Conservation (phyloP, 2,329 filamentous ascomycete species). For the Aspergillus sp. region DNA sequence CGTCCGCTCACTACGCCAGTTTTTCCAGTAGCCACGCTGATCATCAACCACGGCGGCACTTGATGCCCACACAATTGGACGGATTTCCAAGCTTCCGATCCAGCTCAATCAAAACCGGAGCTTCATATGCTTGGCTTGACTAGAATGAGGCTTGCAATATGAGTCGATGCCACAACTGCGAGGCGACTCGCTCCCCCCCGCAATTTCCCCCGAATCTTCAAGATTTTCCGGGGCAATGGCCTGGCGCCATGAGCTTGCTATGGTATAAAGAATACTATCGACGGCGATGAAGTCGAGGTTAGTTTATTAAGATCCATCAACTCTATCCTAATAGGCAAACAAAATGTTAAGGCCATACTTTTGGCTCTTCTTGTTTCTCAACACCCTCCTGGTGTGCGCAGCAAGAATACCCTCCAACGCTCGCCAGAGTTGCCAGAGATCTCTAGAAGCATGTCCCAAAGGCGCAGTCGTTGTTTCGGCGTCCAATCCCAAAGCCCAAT, state of each 20-base stretch:
- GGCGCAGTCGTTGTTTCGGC: slow-evolving; percentile 30
- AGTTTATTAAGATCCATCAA: not conserved
- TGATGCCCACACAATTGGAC: slow-evolving; percentile 2
- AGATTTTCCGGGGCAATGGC: slow-evolving; percentile 10
- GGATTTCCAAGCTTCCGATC: not conserved
- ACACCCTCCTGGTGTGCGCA: slow-evolving; percentile 9
- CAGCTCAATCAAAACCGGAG: not conserved
- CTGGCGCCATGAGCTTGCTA: not conserved
- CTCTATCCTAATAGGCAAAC: not conserved
- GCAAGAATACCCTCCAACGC: slow-evolving; percentile 8
- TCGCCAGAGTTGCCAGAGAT: slow-evolving; percentile 26
- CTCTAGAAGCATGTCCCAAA: slow-evolving; percentile 24
- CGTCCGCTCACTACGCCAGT: slow-evolving; percentile 11
- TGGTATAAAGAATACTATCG: slow-evolving; percentile 3
- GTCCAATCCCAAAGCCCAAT: slow-evolving; percentile 21
- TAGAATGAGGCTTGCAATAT: slow-evolving; percentile 4
- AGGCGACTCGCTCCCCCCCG: slow-evolving; percentile 6
- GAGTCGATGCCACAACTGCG: not conserved
- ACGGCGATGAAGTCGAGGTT: not conserved
- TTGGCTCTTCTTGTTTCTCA: slow-evolving; percentile 11
- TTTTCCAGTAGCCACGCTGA: slow-evolving; percentile 2
- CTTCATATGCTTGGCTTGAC: slow-evolving; percentile 10
- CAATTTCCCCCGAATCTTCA: slow-evolving; percentile 12
- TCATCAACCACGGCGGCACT: not conserved
- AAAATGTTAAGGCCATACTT: slow-evolving; percentile 9